Conservation (phyloP, 73 alveolate genomes). For the Tetrahymena borealis region DNA sequence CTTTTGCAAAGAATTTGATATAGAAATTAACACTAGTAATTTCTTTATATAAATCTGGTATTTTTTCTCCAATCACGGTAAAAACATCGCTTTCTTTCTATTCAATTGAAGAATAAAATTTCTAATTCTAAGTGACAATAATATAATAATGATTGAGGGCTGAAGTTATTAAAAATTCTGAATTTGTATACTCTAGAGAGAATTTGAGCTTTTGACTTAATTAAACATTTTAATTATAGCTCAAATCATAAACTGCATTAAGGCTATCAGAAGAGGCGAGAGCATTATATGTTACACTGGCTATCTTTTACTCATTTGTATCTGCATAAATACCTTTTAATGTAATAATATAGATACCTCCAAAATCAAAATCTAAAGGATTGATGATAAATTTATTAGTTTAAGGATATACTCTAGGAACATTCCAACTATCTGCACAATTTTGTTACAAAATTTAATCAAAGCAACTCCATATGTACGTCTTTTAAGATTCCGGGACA, state of each 20-base stretch:
- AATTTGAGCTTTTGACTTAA: too few species aligned
- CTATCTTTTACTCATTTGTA: background rate
- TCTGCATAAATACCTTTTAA: background rate
- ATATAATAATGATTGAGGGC: too few species aligned
- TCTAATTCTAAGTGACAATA: too few species aligned
- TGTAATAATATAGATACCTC: background rate
- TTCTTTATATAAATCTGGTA: too few species aligned
- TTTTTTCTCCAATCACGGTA: too few species aligned
- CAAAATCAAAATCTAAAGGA: background rate
- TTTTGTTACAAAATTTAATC: background rate
- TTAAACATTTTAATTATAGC: too few species aligned
- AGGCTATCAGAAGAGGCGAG: background rate
- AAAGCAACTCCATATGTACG: background rate
- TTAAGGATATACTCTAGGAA: background rate
- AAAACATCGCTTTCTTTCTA: too few species aligned
- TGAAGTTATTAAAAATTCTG: too few species aligned
- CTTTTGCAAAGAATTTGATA: too few species aligned
- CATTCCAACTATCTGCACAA: background rate
- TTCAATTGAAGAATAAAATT: too few species aligned
- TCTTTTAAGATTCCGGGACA: background rate
- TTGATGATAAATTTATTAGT: background rate
- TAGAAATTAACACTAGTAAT: too few species aligned
- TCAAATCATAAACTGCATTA: background rate
- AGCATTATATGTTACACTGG: background rate
- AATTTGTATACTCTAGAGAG: too few species aligned